phyloP scores from a whole-genome alignment of 805 yeast species.

The Sungouiella blattae region DNA sequence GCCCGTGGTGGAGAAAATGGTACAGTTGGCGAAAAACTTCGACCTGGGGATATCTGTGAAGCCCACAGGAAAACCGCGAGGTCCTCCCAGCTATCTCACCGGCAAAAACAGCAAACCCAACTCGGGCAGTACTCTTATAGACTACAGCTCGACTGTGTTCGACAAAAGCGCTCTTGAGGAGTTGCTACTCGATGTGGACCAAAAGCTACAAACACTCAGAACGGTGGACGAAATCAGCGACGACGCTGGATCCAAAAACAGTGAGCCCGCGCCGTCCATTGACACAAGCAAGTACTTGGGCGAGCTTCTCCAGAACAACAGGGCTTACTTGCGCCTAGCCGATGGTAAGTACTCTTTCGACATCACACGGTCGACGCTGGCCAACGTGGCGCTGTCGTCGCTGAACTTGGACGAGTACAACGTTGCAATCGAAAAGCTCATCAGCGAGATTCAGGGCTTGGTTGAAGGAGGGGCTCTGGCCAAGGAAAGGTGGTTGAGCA shows the following conservation, averaged over 20 bases:
- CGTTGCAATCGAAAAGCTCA: conserved; percentile 20
- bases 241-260: neutral
- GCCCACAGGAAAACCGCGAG: neutral
- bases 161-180: conserved; percentile 17
- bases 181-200: conserved; percentile 18
- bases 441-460: conserved; percentile 24
- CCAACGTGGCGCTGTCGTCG: conserved; percentile 15
- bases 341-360: conserved; percentile 23
- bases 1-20: conserved; percentile 36
- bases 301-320: conserved; percentile 19
- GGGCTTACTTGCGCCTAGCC: conserved; percentile 18
- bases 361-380: conserved; percentile 18
- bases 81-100: neutral
- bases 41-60: conserved; percentile 14
- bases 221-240: conserved; percentile 14
- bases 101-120: conserved; percentile 5
- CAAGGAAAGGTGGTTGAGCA: conserved; percentile 32
- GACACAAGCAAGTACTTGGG: conserved; percentile 16
- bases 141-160: conserved; percentile 12
- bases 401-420: conserved; percentile 31
- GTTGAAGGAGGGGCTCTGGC: conserved; percentile 29
- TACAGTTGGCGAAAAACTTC: conserved; percentile 21
- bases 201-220: conserved; percentile 12
- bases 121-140: conserved; percentile 3
- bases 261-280: conserved; percentile 7